Evolutionary conservation across 2,329 filamentous ascomycete genomes (phyloP), one percentile per base, ranked within the genome.

Genomic region (Pseudogymnoascus pannorum): DNA sequence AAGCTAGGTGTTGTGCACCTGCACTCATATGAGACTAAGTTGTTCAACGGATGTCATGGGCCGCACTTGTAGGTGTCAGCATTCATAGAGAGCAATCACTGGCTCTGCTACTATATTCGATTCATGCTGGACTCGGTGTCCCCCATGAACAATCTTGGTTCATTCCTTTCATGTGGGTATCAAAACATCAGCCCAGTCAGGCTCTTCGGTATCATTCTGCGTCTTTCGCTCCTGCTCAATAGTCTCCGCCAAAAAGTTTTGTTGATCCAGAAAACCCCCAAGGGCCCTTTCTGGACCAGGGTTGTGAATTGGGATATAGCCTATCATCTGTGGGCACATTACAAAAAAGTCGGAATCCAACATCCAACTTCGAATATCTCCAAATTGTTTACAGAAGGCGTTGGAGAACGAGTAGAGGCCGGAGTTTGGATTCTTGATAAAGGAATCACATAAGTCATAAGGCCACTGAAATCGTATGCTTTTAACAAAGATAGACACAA

Each of bases 401-500:
- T 20, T 18, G 26, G 48, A 31, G 9, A 54, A 54, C 31, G 48
- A 31, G 48, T 31, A 54, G 26, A 54, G 48, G 7, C 48, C 48
- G 12, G 48, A 31, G 26, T 54, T 24, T 54, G 48, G 26, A 18
- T 54, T 54, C 4, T 54, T 54, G 2, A 26, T 54, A 31, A 54
- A 54, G 2, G 48, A 29, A 20, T 54, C 48, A 16, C 48, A 54
- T 1, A 54, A 16, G 9, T 31, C 48, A 33, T 54, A 54, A 4
- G 48, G 48, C 48, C 48, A 54, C 20, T 54, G 48, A 20, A 54
- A 54, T 16, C 48, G 48, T 54, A 54, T 54, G 26, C 48, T 54
- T 33, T 54, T 54, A 31, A 31, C 48, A 26, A 54, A 54, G 16
- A 54, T 20, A 5, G 48, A 54, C 12, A 54, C 48, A 11, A 54